Evolutionary conservation across 2,329 filamentous ascomycete species (phyloP), one percentile per base, ranked within the genome.

Genomic region (Penicillium sp.): DNA sequence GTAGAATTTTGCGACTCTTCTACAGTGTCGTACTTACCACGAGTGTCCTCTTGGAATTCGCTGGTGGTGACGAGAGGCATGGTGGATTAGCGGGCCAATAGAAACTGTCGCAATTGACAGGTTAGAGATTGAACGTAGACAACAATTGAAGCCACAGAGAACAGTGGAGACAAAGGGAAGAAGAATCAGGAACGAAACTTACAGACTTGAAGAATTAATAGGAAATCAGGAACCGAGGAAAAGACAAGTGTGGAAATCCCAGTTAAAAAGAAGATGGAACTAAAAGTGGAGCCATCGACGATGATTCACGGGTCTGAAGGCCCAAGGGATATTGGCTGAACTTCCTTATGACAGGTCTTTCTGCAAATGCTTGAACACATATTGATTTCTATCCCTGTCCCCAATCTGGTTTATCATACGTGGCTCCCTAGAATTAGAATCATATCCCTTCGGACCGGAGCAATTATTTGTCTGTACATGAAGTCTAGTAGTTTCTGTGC

Each of bases 1-100:
- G 16, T 55, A 61, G 31, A 54, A 37, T 27, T 29, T 48, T 6
- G 48, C 26, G 26, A 14, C 26, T 42, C 33, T 33, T 9, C 22
- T 42, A 26, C 29, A 22, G 21, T 39, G 35, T 19, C n/a, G 48
- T 29, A 65, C 73, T 65, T 71, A 79, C 77, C 74, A 63, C 77
- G 71, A 71, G 73, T 78, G 69, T 79, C 75, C 71, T 79, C 76
- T 62, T 73, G 78, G 59, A 75, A 66, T 58, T 78, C 76, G 27
- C 69, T 67, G 39, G 71, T 70, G 51, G 73, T 76, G 54, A 76
- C 69, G 48, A 77, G 70, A 68, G 76, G 75, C 77, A 79, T 78
- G 55, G 57, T 68, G 68, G 56, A 43, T 33, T 39, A 45, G 13
- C 16, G 26, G 55, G 47, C 53, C 45, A 54, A 49, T 54, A 9